Conservation (phyloP, 768 basidiomycete genomes). For the Lentinula raphanica region DNA sequence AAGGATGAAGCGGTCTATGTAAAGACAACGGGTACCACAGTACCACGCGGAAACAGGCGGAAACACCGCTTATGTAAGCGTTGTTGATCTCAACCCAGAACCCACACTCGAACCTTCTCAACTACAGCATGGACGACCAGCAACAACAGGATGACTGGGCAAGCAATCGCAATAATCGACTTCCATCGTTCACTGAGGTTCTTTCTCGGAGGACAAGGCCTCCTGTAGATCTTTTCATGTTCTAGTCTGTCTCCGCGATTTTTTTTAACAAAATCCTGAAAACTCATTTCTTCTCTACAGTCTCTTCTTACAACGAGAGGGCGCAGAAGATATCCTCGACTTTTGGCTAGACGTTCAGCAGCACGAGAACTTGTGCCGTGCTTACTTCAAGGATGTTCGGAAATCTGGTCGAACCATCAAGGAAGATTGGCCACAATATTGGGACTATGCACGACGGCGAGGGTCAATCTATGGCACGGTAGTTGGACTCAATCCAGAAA, state of each 20-base stretch:
- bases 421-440: constrained; percentile 98
- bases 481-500: constrained; percentile 66
- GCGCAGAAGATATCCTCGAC: constrained; percentile 92
- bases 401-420: constrained; percentile 90
- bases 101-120: background rate
- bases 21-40: too few species aligned
- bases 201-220: constrained; percentile 86
- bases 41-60: background rate
- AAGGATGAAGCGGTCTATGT: background rate
- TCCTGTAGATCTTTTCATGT: constrained; percentile 98
- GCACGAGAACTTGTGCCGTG: constrained; percentile 97
- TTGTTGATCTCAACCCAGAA: constrained; percentile 1
- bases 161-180: constrained; percentile 62
- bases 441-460: constrained; percentile 85
- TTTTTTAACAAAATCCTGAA: constrained; percentile 7
- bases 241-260: constrained; percentile 67
- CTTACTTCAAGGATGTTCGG: constrained; percentile 98
- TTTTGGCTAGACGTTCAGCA: constrained; percentile 99
- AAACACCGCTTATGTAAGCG: constrained; percentile 6
- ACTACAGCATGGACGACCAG: constrained; percentile 47
- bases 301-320: constrained; percentile 93
- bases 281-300: constrained; percentile 36
- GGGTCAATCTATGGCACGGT: constrained; percentile 93
- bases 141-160: constrained; percentile 72
- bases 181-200: constrained; percentile 89